Conservation (phyloP, 192 early-diverging fungal species). For the Blastocladiella britannica region DNA sequence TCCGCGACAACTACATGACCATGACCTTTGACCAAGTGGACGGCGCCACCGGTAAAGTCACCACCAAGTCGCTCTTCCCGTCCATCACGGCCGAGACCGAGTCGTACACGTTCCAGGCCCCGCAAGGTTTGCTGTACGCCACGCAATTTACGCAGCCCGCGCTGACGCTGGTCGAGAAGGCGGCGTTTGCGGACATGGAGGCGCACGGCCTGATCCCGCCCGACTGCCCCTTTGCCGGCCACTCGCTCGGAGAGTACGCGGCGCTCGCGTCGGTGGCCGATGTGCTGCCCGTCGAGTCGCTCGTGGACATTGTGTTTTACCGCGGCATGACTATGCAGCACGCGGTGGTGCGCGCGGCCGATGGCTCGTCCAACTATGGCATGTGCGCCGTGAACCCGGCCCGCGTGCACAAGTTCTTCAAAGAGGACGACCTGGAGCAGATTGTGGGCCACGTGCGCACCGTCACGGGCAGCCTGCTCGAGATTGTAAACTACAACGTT, state of each 20-base stretch:
- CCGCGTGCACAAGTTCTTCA: conserved; percentile 65
- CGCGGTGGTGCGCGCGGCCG: conserved; percentile 57
- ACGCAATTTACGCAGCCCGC: conserved; percentile 95
- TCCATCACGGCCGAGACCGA: conserved; percentile 46
- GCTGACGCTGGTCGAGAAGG: conserved; percentile 73
- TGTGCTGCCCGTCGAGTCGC: conserved; percentile 58
- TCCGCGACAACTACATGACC: conserved; percentile 61
- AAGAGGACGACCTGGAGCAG: conserved; percentile 62
- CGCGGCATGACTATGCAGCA: conserved; percentile 98
- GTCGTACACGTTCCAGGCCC: conserved; percentile 64
- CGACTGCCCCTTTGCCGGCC: conserved; percentile 71
- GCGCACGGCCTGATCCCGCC: conserved; percentile 65
- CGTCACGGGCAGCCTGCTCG: conserved; percentile 52
- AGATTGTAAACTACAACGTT: conserved; percentile 96
- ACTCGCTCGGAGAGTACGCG: conserved; percentile 91
- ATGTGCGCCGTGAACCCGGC: conserved; percentile 88
- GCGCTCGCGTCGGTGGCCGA: conserved; percentile 72
- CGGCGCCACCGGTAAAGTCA: conserved; percentile 39
- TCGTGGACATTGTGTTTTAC: conserved; percentile 84
- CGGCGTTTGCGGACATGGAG: conserved; percentile 74
- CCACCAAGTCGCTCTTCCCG: conserved; percentile 69
- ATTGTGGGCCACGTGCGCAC: conserved; percentile 64
- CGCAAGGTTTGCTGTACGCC: conserved; percentile 65
- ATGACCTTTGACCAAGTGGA: conserved; percentile 83
- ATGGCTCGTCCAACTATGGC: conserved; percentile 72